A percentile compares a stretch with the other conserved stretches of the same genome.
phyloP scores from a whole-genome alignment of 371 early-diverging fungal species.

The Mucor mucedo region DNA sequence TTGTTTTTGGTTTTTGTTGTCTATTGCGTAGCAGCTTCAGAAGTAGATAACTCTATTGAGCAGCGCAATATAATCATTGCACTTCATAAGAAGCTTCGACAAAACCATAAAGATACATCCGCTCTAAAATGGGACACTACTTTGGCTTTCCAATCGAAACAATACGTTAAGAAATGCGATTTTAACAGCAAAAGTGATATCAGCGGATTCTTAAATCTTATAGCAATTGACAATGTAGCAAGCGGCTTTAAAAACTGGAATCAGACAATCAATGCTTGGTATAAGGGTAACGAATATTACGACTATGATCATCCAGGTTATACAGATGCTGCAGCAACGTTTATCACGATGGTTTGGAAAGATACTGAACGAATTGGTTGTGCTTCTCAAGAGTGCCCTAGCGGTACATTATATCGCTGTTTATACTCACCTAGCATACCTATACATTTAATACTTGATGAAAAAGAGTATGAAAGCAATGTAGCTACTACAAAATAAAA shows the following conservation, averaged over 20 bases:
- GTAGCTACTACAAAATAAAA: constrained; percentile 2
- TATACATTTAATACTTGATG: background rate
- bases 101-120: constrained; percentile 1
- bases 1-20: background rate
- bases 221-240: constrained; percentile 2
- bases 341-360: constrained; percentile 16
- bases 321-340: background rate
- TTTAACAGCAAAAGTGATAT: background rate
- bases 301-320: constrained; percentile 7
- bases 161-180: background rate
- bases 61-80: background rate
- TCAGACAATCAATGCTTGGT: constrained; percentile 4
- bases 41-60: background rate
- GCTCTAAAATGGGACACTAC: constrained; percentile 4
- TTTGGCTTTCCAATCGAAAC: background rate
- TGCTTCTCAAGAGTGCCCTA: background rate
- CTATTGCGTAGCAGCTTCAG: background rate
- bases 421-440: constrained; percentile 12
- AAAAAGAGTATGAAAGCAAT: constrained; percentile 2
- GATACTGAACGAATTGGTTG: constrained; percentile 5
- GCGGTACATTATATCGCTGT: background rate
- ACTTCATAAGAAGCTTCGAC: constrained; percentile 3
- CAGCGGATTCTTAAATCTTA: background rate
- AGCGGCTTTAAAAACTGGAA: constrained; percentile 8
- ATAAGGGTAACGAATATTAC: constrained; percentile 2